Evolutionary conservation across 1,284 basidiomycete species (phyloP), one percentile per base, ranked within the genome.

Genomic region (Meripilus lineatus): DNA sequence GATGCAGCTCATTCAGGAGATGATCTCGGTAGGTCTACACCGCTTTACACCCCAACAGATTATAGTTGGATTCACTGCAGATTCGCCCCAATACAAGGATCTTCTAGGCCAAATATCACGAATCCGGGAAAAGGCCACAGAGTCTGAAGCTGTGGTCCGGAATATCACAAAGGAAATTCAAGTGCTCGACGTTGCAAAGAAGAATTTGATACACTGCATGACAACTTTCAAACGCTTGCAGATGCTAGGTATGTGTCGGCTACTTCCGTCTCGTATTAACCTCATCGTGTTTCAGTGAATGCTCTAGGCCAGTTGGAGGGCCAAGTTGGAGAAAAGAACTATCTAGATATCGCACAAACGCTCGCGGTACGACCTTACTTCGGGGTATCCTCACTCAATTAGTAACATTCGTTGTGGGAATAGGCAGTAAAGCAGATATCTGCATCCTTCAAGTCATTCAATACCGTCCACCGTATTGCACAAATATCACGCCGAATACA

Each of bases 141-240:
- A 97, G 63, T 93, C 92, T 10, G 95, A 99, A 62, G 91, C 90
- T 1, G 92, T 97, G 38, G 96, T 99, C 26, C 79, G 89, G 47
- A 84, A 92, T 50, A 96, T 99, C 55, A 99, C 96, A 4, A 86
- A 91, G 53, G 96, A 99, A 63, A 98, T 99, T 45, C 93, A 97
- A 61, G 81, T 88, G 5, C 75, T 99, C 25, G 96, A 99, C 62
- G 71, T 89, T 25, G 94, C 93, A 24, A 99, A 99, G 75, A 86
- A 84, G 66, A 98, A 99, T 59, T 75, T 95, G 37, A 85, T 88
- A 20, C 69, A 79, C 20, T 92, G 89, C 56, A 93, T 99, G 79
- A 94, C 90, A 4, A 88, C 84, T 2, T 67, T 98, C 51, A 94
- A 93, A 64, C 71, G 93, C 35, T 74, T 98, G 56, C 92, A 93